These are phyloP conservation scores for Blattamonas nauphoetae DNA, from an alignment of 78 protist species.

Conservation along the genomic window DNA sequence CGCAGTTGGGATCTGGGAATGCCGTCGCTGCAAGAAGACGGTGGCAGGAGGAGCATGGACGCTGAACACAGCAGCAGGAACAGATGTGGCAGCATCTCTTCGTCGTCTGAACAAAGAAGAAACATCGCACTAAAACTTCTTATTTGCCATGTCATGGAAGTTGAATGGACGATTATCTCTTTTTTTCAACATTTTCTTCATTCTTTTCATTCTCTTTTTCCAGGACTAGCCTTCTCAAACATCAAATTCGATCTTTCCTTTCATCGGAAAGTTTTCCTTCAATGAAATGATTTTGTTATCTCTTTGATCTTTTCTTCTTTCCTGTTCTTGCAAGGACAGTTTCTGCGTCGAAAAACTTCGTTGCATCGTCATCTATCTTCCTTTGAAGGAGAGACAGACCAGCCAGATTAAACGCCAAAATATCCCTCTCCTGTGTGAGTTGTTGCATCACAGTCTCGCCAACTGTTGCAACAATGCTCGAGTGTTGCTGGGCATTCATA, in stretches of 20 bases:
- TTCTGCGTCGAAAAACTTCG: neutral
- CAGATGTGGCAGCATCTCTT: neutral
- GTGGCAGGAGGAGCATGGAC: slow-evolving; percentile 93
- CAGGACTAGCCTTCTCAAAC: too few relatives aligned
- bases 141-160: too few relatives aligned
- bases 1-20: slow-evolving; percentile 94
- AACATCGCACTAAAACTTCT: too few relatives aligned
- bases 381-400: neutral
- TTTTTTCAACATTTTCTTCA: too few relatives aligned
- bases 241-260: too few relatives aligned
- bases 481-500: neutral
- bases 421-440: neutral
- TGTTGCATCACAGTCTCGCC: neutral
- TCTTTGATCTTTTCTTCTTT: too few relatives aligned
- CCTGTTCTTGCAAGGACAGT: too few relatives aligned
- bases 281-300: too few relatives aligned
- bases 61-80: slow-evolving; percentile 15
- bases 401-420: neutral
- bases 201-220: too few relatives aligned
- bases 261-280: too few relatives aligned
- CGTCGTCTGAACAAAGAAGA: slow-evolving; percentile 1
- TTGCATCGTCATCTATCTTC: neutral
- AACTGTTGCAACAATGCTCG: neutral
- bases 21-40: slow-evolving; percentile 73
- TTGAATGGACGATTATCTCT: too few relatives aligned